Evolutionary conservation across 2,329 filamentous ascomycete genomes (phyloP).

Genomic region (Alternaria triticina): DNA sequence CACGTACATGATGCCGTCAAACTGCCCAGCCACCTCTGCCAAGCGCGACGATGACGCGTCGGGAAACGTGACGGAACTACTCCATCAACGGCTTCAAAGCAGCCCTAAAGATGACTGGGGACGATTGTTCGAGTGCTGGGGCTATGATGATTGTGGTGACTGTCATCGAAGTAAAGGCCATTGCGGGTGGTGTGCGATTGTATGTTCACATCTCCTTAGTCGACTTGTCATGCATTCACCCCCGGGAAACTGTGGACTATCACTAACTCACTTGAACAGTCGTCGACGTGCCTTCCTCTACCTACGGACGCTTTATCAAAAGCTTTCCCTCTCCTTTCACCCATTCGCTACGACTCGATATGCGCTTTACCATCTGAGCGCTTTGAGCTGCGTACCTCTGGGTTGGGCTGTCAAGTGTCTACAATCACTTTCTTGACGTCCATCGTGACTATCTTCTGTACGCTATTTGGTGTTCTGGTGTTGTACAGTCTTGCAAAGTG

Average conservation of each 20-base stretch:
- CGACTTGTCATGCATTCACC: not conserved
- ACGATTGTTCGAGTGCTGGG: slow-evolving; percentile 43
- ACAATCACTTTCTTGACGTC: slow-evolving; percentile 55
- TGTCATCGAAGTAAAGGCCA: slow-evolving; percentile 42
- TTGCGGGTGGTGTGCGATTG: slow-evolving; percentile 56
- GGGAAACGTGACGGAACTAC: slow-evolving; percentile 31
- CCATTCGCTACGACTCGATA: slow-evolving; percentile 44
- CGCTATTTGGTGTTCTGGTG: slow-evolving; percentile 47
- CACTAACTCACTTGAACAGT: slow-evolving; percentile 29
- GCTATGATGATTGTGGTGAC: slow-evolving; percentile 45
- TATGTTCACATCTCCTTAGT: slow-evolving; percentile 26
- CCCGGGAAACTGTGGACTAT: not conserved
- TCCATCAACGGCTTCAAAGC: slow-evolving; percentile 32
- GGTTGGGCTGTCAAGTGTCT: slow-evolving; percentile 55
- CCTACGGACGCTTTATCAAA: slow-evolving; percentile 46
- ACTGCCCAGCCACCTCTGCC: slow-evolving; percentile 17
- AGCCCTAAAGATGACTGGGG: slow-evolving; percentile 40
- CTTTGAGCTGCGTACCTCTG: slow-evolving; percentile 54
- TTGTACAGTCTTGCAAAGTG: slow-evolving; percentile 38
- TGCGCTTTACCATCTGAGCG: slow-evolving; percentile 50
- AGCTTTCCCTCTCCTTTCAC: slow-evolving; percentile 49
- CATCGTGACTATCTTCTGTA: slow-evolving; percentile 52
- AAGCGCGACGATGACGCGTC: slow-evolving; percentile 3
- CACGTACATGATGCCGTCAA: slow-evolving; percentile 13
- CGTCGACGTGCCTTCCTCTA: slow-evolving; percentile 52